Percentiles rank a stretch among this genome's conserved stretches.
Conservation (phyloP, 371 early-diverging fungal genomes). For the Mucor velutinosus region DNA sequence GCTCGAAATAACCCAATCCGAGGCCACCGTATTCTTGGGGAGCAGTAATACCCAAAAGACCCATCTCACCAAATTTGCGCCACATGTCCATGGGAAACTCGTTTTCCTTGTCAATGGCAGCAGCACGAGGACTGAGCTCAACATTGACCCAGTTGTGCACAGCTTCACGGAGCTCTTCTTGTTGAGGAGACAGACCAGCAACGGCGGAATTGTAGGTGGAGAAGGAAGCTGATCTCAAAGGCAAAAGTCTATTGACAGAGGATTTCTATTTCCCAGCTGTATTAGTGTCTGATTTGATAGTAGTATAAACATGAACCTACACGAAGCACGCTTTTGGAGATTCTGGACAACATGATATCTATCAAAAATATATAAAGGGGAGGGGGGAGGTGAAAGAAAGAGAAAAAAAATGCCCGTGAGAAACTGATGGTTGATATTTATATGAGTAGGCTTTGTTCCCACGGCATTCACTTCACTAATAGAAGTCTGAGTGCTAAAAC, state of each 20-base stretch:
- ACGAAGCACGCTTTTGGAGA: neutral
- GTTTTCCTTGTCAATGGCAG: slow-evolving; percentile 83
- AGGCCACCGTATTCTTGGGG: slow-evolving; percentile 87
- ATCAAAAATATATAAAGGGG: neutral
- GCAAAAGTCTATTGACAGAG: neutral
- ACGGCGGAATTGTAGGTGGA: slow-evolving; percentile 74
- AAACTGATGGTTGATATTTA: neutral
- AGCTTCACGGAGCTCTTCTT: slow-evolving; percentile 73
- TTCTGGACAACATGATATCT: neutral
- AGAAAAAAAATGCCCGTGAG: neutral
- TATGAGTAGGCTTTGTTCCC: slow-evolving; percentile 4
- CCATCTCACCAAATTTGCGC: slow-evolving; percentile 96
- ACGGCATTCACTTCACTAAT: neutral
- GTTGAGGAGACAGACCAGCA: slow-evolving; percentile 75
- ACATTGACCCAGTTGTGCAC: slow-evolving; percentile 80
- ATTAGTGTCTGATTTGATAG: neutral
- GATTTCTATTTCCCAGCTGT: neutral
- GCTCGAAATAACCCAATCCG: slow-evolving; percentile 90
- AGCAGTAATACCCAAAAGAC: slow-evolving; percentile 75
- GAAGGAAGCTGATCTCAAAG: slow-evolving; percentile 1
- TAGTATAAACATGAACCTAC: neutral
- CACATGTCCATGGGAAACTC: slow-evolving; percentile 96
- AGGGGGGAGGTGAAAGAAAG: neutral
- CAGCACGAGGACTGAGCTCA: slow-evolving; percentile 87
- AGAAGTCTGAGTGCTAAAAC: no score